Conservation (phyloP, 1,284 basidiomycete genomes). For the Tilletia indica region DNA sequence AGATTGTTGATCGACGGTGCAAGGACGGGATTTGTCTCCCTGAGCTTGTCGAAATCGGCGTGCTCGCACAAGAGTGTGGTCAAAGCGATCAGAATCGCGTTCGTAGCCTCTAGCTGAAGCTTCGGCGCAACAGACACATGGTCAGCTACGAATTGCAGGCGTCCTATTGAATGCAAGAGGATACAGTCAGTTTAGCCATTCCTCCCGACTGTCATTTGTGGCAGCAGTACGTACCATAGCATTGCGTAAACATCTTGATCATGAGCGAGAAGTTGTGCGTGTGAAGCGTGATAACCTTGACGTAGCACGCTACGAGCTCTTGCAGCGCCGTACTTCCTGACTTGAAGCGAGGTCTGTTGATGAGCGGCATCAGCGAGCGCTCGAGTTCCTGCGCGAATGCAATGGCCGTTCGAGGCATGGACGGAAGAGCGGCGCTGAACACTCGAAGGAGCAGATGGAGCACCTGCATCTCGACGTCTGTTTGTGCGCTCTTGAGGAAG, state of each 20-base stretch:
- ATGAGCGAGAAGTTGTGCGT: constrained; percentile 80
- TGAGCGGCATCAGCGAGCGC: constrained; percentile 73
- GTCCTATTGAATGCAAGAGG: constrained; percentile 21
- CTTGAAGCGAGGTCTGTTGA: constrained; percentile 67
- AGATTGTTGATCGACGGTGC: constrained; percentile 31
- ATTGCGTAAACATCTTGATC: constrained; percentile 63
- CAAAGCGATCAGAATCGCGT: constrained; percentile 38
- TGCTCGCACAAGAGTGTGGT: constrained; percentile 73
- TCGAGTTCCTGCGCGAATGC: constrained; percentile 72
- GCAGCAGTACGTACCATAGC: constrained; percentile 22
- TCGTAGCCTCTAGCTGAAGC: constrained; percentile 31
- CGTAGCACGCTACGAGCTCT: constrained; percentile 87
- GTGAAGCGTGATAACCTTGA: constrained; percentile 75
- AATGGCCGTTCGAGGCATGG: constrained; percentile 68
- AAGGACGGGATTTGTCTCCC: constrained; percentile 56
- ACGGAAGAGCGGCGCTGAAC: constrained; percentile 77
- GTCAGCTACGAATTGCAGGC: constrained; percentile 23
- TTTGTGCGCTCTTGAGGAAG: constrained; percentile 76
- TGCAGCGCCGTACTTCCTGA: constrained; percentile 59
- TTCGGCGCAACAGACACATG: constrained; percentile 56
- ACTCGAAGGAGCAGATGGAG: constrained; percentile 65
- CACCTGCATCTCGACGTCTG: constrained; percentile 69
- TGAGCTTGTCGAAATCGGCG: constrained; percentile 78
- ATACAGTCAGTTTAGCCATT: constrained; percentile 24
- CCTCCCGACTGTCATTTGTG: constrained; percentile 9